phyloP scores from a whole-genome alignment of 345 rosid genomes.

The Bruguiera parviflora region DNA sequence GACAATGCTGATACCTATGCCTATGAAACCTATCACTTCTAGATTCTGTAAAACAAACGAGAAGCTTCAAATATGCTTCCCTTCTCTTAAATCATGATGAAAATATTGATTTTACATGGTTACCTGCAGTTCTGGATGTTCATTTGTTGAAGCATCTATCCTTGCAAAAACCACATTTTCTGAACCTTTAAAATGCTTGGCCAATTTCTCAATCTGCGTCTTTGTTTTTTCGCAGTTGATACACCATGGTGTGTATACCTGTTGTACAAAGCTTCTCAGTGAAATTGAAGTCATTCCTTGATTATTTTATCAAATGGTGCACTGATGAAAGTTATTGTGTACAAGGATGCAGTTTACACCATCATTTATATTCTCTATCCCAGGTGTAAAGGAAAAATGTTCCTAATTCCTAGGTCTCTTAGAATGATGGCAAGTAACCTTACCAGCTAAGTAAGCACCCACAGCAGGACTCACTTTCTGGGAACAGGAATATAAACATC shows the following conservation, averaged over 20 bases:
- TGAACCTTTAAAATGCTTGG: conserved; percentile 79
- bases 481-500: neutral
- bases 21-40: conserved; percentile 1
- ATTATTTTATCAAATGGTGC: no score
- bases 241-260: conserved; percentile 94
- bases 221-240: conserved; percentile 59
- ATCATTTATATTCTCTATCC: neutral
- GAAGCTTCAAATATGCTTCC: neutral
- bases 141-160: conserved; percentile 85
- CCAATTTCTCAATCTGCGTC: conserved; percentile 75
- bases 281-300: no score
- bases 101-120: neutral
- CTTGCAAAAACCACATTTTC: conserved; percentile 60
- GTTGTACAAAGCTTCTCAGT: conserved; percentile 8
- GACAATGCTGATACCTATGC: no score
- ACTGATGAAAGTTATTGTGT: no score
- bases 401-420: neutral
- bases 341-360: no score
- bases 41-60: neutral
- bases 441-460: neutral
- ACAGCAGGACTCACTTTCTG: neutral
- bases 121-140: conserved; percentile 77
- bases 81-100: neutral
- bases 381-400: neutral
- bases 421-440: neutral